Conservation (phyloP, 345 rosid genomes). For the Gossypium turneri region DNA sequence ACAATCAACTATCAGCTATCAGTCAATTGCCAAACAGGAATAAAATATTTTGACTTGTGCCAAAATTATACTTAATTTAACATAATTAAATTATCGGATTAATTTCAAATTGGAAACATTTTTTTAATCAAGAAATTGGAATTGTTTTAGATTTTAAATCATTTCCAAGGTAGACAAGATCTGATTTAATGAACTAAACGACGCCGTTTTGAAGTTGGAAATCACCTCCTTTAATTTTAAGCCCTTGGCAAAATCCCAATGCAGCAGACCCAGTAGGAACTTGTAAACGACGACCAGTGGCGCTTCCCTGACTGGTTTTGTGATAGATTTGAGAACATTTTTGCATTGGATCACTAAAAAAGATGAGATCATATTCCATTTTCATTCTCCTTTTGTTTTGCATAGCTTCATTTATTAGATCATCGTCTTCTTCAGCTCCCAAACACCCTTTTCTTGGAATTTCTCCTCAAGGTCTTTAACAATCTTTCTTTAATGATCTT, state of each 20-base stretch:
- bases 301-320: background rate
- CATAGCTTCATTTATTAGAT: constrained; percentile 33
- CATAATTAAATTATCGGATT: no score
- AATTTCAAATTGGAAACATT: no score
- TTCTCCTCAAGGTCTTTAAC: constrained; percentile 66
- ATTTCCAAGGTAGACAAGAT: no score
- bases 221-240: background rate
- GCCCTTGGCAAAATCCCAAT: background rate
- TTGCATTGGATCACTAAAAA: constrained; percentile 5
- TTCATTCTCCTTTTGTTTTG: constrained; percentile 19
- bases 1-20: no score
- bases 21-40: no score
- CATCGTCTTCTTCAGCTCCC: constrained; percentile 36
- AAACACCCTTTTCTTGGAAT: constrained; percentile 68
- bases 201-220: background rate
- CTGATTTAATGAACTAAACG: background rate
- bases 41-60: no score
- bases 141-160: no score
- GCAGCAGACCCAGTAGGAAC: background rate
- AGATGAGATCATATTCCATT: constrained; percentile 38
- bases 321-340: background rate
- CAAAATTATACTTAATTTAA: no score
- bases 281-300: background rate
- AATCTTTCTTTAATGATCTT: background rate
- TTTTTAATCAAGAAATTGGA: no score